These are phyloP conservation scores for Salix dunnii DNA, from an alignment of 345 rosid species.

Conservation along the genomic window DNA sequence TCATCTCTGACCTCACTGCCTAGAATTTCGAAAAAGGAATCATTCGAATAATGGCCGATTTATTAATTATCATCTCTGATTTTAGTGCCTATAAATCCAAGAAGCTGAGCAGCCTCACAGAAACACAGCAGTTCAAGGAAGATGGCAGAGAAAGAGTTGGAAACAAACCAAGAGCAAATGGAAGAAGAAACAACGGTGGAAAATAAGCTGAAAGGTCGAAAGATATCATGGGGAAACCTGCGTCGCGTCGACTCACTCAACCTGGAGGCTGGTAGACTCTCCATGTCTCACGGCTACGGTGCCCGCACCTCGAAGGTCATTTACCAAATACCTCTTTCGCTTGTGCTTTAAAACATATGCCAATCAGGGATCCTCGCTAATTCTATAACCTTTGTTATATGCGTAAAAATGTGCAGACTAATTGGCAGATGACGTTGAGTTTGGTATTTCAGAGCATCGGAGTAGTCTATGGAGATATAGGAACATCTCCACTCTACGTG, in stretches of 20 bases:
- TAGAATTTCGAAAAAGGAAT: background rate
- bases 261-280: slow-evolving; percentile 62
- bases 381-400: background rate
- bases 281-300: slow-evolving; percentile 19
- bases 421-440: slow-evolving; percentile 54
- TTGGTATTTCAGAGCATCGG: slow-evolving; percentile 75
- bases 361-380: background rate
- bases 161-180: background rate
- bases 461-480: slow-evolving; percentile 71
- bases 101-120: background rate
- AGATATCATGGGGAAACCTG: slow-evolving; percentile 70
- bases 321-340: background rate
- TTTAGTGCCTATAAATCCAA: background rate
- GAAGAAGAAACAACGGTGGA: background rate
- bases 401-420: slow-evolving; percentile 12
- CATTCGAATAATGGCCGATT: background rate
- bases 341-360: background rate
- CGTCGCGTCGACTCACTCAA: slow-evolving; percentile 64
- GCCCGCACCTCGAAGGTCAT: background rate
- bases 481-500: slow-evolving; percentile 79
- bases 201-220: slow-evolving; percentile 32
- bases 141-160: background rate
- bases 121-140: background rate
- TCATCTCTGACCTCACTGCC: background rate
- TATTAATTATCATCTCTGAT: no score